Conservation (phyloP, 306 rosid genomes). For the Fragaria ananassa region DNA sequence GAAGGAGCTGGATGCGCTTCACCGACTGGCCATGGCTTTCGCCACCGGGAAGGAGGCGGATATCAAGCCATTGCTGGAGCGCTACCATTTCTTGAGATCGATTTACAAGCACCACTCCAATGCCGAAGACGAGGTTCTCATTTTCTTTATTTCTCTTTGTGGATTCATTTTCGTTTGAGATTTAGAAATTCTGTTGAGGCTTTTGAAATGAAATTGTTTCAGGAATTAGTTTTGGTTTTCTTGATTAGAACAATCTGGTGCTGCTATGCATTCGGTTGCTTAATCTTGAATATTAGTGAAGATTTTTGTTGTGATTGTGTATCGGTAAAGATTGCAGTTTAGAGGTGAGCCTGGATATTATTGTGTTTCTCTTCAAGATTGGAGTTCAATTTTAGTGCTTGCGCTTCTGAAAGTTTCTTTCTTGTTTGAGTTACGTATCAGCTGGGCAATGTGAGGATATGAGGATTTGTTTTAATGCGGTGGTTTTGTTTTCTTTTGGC, state of each 20-base stretch:
- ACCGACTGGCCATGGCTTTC: constrained; percentile 77
- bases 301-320: not conserved
- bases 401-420: not conserved
- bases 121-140: constrained; percentile 94
- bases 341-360: not conserved
- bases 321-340: constrained; percentile 6
- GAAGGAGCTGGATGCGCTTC: constrained; percentile 84
- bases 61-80: constrained; percentile 61
- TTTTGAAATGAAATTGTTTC: constrained; percentile 2
- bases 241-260: not conserved
- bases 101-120: constrained; percentile 87
- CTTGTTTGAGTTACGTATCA: not conserved
- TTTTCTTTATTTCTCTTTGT: not conserved
- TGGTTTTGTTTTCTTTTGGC: not conserved
- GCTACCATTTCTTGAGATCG: constrained; percentile 79
- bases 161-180: constrained; percentile 9
- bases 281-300: not conserved
- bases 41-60: constrained; percentile 75
- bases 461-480: not conserved
- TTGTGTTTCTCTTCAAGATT: not conserved
- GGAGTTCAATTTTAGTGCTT: not conserved
- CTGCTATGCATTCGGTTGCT: not conserved
- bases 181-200: not conserved
- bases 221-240: not conserved
- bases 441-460: not conserved